Evolutionary conservation across 2,329 filamentous ascomycete species (phyloP).

Genomic region (Beauveria rudraprayagi): DNA sequence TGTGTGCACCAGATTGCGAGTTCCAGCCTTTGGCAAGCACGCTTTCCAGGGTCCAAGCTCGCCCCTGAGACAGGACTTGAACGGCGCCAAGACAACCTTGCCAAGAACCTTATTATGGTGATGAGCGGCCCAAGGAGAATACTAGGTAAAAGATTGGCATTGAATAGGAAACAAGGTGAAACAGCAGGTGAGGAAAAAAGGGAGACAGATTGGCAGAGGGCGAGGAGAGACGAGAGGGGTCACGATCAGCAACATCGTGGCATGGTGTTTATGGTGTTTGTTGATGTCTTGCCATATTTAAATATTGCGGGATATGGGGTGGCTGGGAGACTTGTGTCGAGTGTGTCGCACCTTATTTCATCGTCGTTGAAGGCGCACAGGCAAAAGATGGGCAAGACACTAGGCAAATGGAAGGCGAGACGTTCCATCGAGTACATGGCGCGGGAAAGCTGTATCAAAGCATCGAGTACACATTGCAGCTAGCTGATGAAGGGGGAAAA

Average conservation of each 20-base stretch:
- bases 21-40: not conserved
- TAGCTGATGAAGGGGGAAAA: not conserved
- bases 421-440: not conserved
- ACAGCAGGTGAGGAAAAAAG: not conserved
- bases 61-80: slow-evolving; percentile 5
- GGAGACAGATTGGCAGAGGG: slow-evolving; percentile 3
- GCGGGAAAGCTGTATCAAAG: not conserved
- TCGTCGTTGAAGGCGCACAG: not conserved
- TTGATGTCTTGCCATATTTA: not conserved
- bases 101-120: slow-evolving; percentile 6
- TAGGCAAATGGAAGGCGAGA: not conserved
- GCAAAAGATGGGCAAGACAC: not conserved
- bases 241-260: slow-evolving; percentile 1
- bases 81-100: slow-evolving; percentile 2
- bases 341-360: slow-evolving; percentile 10
- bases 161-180: not conserved
- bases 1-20: not conserved
- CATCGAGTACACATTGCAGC: not conserved
- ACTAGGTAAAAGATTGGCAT: not conserved
- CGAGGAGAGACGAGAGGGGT: not conserved
- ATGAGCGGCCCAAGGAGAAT: not conserved
- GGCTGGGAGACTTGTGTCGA: not conserved
- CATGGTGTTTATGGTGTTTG: slow-evolving; percentile 1
- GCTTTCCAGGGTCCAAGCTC: slow-evolving; percentile 6
- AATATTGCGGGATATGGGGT: not conserved